A percentile compares a stretch with the other conserved stretches of the same genome.
Conservation (phyloP, 2,329 filamentous ascomycete genomes). For the Lecanicillium sp. region DNA sequence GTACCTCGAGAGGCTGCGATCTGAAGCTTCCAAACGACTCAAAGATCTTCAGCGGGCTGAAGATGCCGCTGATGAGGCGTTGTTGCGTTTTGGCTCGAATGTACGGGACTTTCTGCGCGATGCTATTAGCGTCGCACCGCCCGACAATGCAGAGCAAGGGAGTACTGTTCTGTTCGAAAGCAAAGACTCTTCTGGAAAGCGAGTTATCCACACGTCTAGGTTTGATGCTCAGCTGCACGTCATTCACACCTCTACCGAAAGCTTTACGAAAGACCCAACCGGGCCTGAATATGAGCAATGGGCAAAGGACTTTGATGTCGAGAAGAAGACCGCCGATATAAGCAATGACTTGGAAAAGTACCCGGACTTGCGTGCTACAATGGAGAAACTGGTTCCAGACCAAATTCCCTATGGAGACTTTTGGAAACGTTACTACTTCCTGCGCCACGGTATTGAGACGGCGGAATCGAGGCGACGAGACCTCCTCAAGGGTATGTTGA, state of each 20-base stretch:
- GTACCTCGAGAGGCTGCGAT: constrained; percentile 67
- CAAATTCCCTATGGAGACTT: constrained; percentile 82
- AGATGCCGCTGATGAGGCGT: constrained; percentile 90
- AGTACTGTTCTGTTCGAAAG: constrained; percentile 80
- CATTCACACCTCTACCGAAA: constrained; percentile 77
- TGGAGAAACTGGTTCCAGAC: constrained; percentile 95
- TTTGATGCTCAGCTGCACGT: constrained; percentile 95
- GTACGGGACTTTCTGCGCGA: constrained; percentile 85
- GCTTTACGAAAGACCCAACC: constrained; percentile 73
- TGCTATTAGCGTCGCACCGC: constrained; percentile 79
- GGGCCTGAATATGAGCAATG: constrained; percentile 68
- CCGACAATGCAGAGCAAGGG: constrained; percentile 44
- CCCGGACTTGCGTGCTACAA: constrained; percentile 72
- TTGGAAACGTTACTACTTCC: constrained; percentile 93
- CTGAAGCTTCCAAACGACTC: constrained; percentile 72
- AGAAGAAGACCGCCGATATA: constrained; percentile 78
- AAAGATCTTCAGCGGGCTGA: constrained; percentile 88
- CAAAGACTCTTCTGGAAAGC: constrained; percentile 80
- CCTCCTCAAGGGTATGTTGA: constrained; percentile 70
- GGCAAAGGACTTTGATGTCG: constrained; percentile 67
- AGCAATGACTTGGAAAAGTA: constrained; percentile 77
- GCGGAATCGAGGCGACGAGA: constrained; percentile 85
- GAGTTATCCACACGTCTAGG: constrained; percentile 88
- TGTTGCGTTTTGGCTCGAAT: constrained; percentile 84
- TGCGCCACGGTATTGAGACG: constrained; percentile 85